Evolutionary conservation across 2,329 filamentous ascomycete genomes (phyloP).

Genomic region (Nemania sp.): DNA sequence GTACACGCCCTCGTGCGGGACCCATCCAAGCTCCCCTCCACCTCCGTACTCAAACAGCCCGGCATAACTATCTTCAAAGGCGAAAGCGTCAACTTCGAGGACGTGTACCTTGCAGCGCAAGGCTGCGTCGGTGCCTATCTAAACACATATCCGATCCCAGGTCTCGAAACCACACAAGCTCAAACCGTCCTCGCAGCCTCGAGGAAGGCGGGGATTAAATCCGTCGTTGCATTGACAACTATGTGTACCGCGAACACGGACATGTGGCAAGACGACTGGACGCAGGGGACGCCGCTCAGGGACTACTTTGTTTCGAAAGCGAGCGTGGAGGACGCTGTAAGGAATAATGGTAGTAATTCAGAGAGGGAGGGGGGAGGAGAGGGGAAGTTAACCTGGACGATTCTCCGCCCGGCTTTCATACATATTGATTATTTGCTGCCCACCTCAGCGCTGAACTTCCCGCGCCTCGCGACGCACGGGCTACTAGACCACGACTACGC

Average conservation of each 20-base stretch:
- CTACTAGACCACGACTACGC: conserved; percentile 34
- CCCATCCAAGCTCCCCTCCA: conserved; percentile 34
- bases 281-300: conserved; percentile 21
- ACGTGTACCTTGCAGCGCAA: conserved; percentile 37
- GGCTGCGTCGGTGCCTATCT: conserved; percentile 40
- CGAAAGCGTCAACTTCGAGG: conserved; percentile 40
- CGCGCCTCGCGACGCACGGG: conserved; percentile 33
- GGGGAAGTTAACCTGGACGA: no score
- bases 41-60: conserved; percentile 30
- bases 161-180: conserved; percentile 37
- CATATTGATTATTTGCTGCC: conserved; percentile 37
- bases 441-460: conserved; percentile 33
- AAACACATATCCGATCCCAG: conserved; percentile 30
- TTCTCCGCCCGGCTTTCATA: conserved; percentile 40
- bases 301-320: conserved; percentile 45
- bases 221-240: conserved; percentile 36
- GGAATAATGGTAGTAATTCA: no score
- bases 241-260: conserved; percentile 24
- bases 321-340: conserved; percentile 41
- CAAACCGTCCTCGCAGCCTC: conserved; percentile 39
- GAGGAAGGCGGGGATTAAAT: conserved; percentile 39
- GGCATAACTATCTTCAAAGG: conserved; percentile 43
- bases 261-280: conserved; percentile 32
- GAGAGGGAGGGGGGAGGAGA: no score
- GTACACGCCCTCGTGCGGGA: conserved; percentile 44